Base-by-base conservation (phyloP, 148 eudicot genomes). In the Simmondsia chinensis region DNA sequence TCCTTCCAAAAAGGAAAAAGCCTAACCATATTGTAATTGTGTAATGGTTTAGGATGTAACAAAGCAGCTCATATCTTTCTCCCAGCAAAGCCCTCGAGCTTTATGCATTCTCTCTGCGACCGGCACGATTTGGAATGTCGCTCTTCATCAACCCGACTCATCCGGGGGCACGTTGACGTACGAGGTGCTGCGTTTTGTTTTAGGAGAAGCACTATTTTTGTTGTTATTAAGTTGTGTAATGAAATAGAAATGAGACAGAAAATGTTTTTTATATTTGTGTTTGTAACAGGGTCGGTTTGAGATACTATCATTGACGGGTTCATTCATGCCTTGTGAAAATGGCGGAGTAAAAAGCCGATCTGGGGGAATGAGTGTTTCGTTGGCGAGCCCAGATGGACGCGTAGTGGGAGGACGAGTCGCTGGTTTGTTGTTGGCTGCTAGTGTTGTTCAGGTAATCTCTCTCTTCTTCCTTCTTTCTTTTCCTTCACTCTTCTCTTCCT, bases 111-210 rank as follows among this genome's bases (percentile, higher is more conserved):
- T 93, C 31, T 93, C 99, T 31, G 99, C 99, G 43, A 86, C 59
- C 49, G 99, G 99, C 27, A 70, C 73, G 24, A 73, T 93, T 75
- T 86, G 94, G 21, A 93, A 91, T 42, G 99, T 93, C 46, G 86
- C 99, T 28, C 94, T 93, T 46, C 94, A 91, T 11, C 99, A 93
- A 51, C 83, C 99, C 29, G 88, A 80, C 71, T 77, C 96, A 28
- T 93, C 99, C 21, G 99, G 99, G 49, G 99, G 99, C 42, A 93
- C 96, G 48, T 63, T 93, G 76, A 93, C 99, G 42, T 93, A 86
- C 52, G 99, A 93, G 99, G 97, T 91, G 48, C 50, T 39, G 42
- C 32, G 47, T 19, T 37, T 38, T 33, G 2, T 12, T 15, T 30
- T 26, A 34, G 16, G 3, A 27, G 11, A 14, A 7, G 17, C 17